phyloP scores from a whole-genome alignment of 306 rosid genomes.

The Castanea sativa region DNA sequence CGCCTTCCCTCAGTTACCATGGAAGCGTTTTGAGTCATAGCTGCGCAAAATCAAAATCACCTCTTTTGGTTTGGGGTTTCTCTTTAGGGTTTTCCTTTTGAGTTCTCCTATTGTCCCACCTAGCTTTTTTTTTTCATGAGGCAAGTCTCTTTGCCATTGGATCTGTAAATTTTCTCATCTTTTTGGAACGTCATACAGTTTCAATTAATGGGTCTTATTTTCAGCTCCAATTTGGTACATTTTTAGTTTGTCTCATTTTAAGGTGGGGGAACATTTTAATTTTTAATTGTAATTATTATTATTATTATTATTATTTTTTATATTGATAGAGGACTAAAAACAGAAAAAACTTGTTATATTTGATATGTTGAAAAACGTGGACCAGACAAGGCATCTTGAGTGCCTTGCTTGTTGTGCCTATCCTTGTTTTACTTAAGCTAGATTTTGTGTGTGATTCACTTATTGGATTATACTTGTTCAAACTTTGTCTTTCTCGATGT shows the following conservation, averaged over 20 bases:
- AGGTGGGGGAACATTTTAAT: slow-evolving; percentile 52
- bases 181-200: slow-evolving; percentile 16
- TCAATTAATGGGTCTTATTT: slow-evolving; percentile 22
- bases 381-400: background rate
- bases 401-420: background rate
- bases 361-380: background rate
- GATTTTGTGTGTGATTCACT: slow-evolving; percentile 1
- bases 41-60: slow-evolving; percentile 47
- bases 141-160: slow-evolving; percentile 34
- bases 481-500: background rate
- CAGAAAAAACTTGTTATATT: background rate
- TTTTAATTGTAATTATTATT: too few species aligned
- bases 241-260: slow-evolving; percentile 30
- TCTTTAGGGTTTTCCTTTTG: slow-evolving; percentile 73
- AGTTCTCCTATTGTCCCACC: slow-evolving; percentile 38
- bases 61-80: slow-evolving; percentile 22
- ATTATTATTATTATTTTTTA: too few species aligned
- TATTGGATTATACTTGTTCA: background rate
- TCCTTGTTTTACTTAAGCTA: background rate
- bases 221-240: slow-evolving; percentile 25
- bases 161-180: slow-evolving; percentile 10
- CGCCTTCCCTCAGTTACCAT: slow-evolving; percentile 60
- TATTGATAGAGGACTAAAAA: background rate
- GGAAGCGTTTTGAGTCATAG: slow-evolving; percentile 95
- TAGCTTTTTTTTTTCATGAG: slow-evolving; percentile 17